A percentile compares a stretch with the other conserved stretches of the same genome.
phyloP scores from a whole-genome alignment of 1,284 basidiomycete species.

The Ceratobasidium theobromae region DNA sequence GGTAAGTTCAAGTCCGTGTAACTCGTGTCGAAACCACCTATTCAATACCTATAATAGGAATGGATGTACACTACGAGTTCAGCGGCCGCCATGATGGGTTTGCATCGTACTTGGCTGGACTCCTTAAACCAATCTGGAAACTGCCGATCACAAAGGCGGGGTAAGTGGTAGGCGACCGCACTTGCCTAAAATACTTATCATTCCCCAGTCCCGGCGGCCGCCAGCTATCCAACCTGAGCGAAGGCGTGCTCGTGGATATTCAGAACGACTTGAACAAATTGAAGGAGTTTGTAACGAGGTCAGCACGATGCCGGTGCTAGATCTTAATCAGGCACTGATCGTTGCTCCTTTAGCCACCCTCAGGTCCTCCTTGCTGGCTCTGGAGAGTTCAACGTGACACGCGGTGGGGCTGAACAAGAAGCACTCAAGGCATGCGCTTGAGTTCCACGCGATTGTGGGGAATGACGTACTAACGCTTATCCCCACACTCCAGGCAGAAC shows the following conservation, averaged over 20 bases:
- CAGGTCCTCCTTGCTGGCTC: conserved; percentile 77
- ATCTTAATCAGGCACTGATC: conserved; percentile 2
- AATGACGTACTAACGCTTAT: conserved; percentile 17
- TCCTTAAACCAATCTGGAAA: conserved; percentile 88
- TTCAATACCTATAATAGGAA: conserved; percentile 21
- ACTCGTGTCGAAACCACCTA: not conserved
- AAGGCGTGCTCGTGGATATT: conserved; percentile 62
- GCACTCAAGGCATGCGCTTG: conserved; percentile 72
- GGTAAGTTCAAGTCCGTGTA: not conserved
- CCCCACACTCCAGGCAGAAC: conserved; percentile 62
- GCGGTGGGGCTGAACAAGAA: conserved; percentile 67
- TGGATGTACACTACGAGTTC: conserved; percentile 47
- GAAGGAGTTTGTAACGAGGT: conserved; percentile 64
- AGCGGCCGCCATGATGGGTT: conserved; percentile 90
- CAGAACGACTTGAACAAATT: conserved; percentile 80
- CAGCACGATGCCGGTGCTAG: conserved; percentile 28
- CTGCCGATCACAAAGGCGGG: conserved; percentile 65
- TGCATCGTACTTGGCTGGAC: conserved; percentile 81
- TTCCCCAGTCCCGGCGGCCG: conserved; percentile 48
- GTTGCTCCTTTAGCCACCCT: conserved; percentile 58
- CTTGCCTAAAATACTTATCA: conserved; percentile 30
- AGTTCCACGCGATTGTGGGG: not conserved
- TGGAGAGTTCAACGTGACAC: conserved; percentile 59
- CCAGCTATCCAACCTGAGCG: conserved; percentile 61
- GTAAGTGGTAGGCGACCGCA: conserved; percentile 47